Evolutionary conservation across 495 filamentous ascomycete species (phyloP), one percentile per base, ranked within the genome.

Genomic region (Lasiosphaeria miniovina): DNA sequence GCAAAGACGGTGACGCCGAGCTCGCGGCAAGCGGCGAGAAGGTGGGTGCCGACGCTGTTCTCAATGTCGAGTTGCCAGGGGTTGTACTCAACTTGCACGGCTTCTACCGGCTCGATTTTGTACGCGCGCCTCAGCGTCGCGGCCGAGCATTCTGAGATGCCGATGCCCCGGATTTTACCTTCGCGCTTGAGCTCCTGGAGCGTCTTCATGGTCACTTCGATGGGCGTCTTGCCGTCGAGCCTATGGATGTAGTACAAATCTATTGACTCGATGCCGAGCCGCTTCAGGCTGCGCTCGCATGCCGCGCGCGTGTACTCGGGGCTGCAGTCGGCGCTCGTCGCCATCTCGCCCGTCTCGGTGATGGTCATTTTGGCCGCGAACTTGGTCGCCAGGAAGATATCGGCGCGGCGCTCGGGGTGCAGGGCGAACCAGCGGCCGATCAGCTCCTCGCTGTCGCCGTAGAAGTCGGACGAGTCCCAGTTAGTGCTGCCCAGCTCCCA

Each of bases 1-100:
- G 90, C 91, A 38, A 93, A 68, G 31, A 95, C 64, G 0, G 90
- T 88, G 65, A 90, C 88, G 40, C 78, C 74, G 32, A 90, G 78
- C 71, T 69, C 64, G 17, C 61, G 61, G 55, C 67, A 69, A 10
- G 64, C 60, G 8, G 49, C 48, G 55, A 53, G 41, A 3, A 64
- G 54, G 51, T 50, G 31, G 32, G 50, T 36, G 35, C 54, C 46
- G 8, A 53, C n/a, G 3, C 14, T 3, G 33, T 32, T 41, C 35
- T 69, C 64, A 31, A 66, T 65, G 54, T 69, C 67, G 35, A 60
- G 41, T 4, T 49, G 33, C 54, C 64, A 64, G n/a, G 67, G 64
- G 45, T 34, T 57, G 55, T 69, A 69, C 54, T 69, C 67, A 50
- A 67, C 57, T 36, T 69, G 67, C 45, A 65, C 60, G 17, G 73